Evolutionary conservation across 768 basidiomycete species (phyloP), one percentile per base, ranked within the genome.

Genomic region (Xanthoconium purpureum): DNA sequence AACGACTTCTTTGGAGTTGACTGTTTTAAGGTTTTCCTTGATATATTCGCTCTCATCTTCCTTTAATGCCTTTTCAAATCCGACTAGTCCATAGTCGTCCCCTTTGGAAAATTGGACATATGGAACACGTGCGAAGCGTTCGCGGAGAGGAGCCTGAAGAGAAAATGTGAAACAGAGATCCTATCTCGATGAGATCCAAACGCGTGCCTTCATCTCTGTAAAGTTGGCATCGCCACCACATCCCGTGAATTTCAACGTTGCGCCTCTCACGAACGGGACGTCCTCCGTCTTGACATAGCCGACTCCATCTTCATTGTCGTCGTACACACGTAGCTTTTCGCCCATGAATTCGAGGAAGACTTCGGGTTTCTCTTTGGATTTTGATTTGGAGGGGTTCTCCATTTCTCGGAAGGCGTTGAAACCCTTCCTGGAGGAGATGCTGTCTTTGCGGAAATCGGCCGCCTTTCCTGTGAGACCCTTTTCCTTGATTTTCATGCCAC

Each of bases 401-500:
- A 83, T 85, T 58, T 87, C 84, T 51, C 78, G 78, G 77, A 94
- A 94, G 15, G 91, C 91, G 65, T 93, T 87, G 74, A 94, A 94
- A 12, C 86, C 86, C 12, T 74, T 74, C 18, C 73, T 73, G 39
- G 75, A 75, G 6, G 79, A 73, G 50, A 86, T 80, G 45, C 69
- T 68, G 42, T 87, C 83, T 57, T 80, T 81, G 59, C 84, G 81
- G 59, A 81, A 73, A 43, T 76, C 75, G 14, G 88, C 87, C 15
- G 83, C 80, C 63, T 84, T 89, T 29, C 88, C 89, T 1, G 80
- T 84, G 44, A 97, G 80, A 11, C 92, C 93, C 73, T 97, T 94
- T 74, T 96, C 91, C 71, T 91, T 88, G 72, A 94, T 89, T 75
- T 97, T 98, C 94, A 94, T 94, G 61, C 92, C 85, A 64, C 93